phyloP scores from a whole-genome alignment of 345 rosid genomes.

The Aurinia saxatilis region DNA sequence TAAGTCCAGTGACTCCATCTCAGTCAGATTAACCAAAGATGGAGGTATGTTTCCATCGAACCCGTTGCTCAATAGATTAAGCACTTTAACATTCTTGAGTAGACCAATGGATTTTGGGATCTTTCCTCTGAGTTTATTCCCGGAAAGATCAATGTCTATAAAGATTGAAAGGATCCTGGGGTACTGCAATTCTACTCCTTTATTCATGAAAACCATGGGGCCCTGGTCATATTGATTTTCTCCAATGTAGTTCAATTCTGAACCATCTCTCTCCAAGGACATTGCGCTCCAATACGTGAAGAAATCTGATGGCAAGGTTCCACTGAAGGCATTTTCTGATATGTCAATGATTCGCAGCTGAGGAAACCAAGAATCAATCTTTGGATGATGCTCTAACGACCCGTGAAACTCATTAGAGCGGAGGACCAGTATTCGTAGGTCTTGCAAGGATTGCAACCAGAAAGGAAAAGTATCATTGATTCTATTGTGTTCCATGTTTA shows the following conservation, averaged over 20 bases:
- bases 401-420: conserved; percentile 34
- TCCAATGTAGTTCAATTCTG: background rate
- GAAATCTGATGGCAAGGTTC: background rate
- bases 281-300: background rate
- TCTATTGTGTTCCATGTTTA: conserved; percentile 31
- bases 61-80: background rate
- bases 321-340: conserved; percentile 25
- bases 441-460: conserved; percentile 16
- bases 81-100: background rate
- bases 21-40: background rate
- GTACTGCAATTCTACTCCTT: background rate
- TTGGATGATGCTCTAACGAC: rapidly evolving
- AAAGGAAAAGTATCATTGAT: conserved; percentile 33
- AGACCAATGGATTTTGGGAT: conserved; percentile 13
- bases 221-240: no score
- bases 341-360: conserved; percentile 38
- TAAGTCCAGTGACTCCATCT: conserved; percentile 7
- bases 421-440: conserved; percentile 29
- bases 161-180: background rate
- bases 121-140: background rate
- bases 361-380: conserved; percentile 12
- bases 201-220: background rate
- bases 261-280: background rate
- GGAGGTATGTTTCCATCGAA: conserved; percentile 1
- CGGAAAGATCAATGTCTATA: background rate